Evolutionary conservation across 2,329 filamentous ascomycete genomes (phyloP), one percentile per base, ranked within the genome.

Genomic region (Arthrobotrys iridis): DNA sequence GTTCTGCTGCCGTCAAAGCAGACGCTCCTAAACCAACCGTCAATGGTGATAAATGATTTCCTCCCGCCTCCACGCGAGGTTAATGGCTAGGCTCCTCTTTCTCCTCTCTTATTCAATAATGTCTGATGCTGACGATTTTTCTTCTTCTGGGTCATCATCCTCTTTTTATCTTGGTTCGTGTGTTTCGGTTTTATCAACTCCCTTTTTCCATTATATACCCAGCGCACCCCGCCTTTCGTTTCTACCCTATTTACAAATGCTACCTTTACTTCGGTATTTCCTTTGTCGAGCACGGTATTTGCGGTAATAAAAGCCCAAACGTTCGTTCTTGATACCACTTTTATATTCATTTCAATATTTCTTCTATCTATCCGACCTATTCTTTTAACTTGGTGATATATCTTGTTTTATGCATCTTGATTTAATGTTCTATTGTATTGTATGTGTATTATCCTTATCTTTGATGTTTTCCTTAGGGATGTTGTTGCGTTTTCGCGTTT

Each of bases 81-180:
- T 30, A 35, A 18, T 30, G 35, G 28, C 59, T 35, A 59, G 57
- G 48, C 45, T 35, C 15, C 41, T 66, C 30, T 50, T 15, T 28
- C 45, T 46, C 26, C 7, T 33, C 22, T 48, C 24, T 52, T 55
- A 22, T 64, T 50, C 37, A 62, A 41, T 75, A 68, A 75, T 64
- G 71, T 59, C 67, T 75, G 58, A 75, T 75, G 71, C 71, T 75
- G 71, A 75, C 71, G 71, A 75, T 58, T 63, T 63, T 48, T 64
- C 33, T 70, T 70, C 37, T 59, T 60, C 24, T 30, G 63, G 71
- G 71, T 63, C 55, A 48, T 45, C 55, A 50, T 70, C 65, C 35
- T 26, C 26, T 52, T 10, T 59, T 30, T 60, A 30, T 41, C 71
- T 55, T 68, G 62, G 70, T 67, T n/a, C 59, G 62, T 62, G 57